phyloP scores from a whole-genome alignment of 192 early-diverging fungal genomes.

The Rhizophagus sp. region DNA sequence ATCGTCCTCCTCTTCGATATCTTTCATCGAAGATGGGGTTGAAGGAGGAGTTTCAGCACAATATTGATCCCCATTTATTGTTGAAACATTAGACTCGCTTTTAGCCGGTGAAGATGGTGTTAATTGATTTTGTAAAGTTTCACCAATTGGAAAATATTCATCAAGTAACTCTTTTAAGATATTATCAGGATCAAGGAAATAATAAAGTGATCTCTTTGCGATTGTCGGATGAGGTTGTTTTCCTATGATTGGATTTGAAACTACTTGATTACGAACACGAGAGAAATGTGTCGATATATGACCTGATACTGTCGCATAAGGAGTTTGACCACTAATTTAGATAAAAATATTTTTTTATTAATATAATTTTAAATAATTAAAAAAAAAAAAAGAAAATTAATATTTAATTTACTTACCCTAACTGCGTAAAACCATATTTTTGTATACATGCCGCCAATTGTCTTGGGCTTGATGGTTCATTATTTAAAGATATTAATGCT shows the following conservation, averaged over 20 bases:
- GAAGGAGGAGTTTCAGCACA: not conserved
- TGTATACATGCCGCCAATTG: conserved; percentile 79
- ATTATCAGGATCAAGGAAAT: conserved; percentile 1
- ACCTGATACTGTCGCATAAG: conserved; percentile 6
- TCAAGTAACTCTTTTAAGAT: not conserved
- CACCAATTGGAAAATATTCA: not conserved
- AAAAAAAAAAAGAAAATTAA: not conserved
- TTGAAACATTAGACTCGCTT: not conserved
- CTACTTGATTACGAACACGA: not conserved
- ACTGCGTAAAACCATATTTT: conserved; percentile 72
- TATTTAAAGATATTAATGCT: conserved; percentile 71
- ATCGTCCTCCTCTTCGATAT: not conserved
- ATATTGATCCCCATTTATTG: not conserved
- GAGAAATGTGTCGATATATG: conserved; percentile 11
- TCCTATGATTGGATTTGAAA: not conserved
- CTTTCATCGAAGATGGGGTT: not conserved
- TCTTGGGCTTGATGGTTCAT: conserved; percentile 80
- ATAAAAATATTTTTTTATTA: not conserved
- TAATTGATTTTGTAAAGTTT: not conserved
- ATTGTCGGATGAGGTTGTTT: not conserved
- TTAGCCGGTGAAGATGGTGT: not conserved
- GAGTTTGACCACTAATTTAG: conserved; percentile 28
- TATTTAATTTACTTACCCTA: conserved; percentile 60
- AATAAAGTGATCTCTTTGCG: conserved; percentile 9
- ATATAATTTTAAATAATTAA: too few relatives aligned